These are phyloP conservation scores for Neurospora sp. DNA, from an alignment of 495 filamentous ascomycete species.

Conservation along the genomic window DNA sequence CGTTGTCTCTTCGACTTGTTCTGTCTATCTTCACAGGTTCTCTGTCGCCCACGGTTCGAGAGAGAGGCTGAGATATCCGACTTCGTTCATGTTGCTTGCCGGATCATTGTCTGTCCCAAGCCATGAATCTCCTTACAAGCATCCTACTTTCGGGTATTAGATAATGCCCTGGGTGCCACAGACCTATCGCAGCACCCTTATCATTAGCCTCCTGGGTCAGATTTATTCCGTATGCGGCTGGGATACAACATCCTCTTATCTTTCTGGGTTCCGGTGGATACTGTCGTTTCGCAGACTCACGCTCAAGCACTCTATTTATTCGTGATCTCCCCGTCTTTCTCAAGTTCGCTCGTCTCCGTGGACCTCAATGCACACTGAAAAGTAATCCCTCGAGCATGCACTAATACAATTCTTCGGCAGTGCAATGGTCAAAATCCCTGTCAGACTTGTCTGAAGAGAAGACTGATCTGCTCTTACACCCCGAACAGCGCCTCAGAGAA, in stretches of 20 bases:
- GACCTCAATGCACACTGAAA: background rate
- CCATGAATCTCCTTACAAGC: background rate
- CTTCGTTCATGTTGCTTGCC: background rate
- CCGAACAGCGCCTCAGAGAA: conserved; percentile 24
- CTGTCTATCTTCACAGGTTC: conserved; percentile 5
- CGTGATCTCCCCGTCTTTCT: background rate
- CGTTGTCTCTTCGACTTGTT: conserved; percentile 19
- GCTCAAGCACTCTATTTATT: background rate
- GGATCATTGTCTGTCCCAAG: background rate
- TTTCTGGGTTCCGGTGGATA: background rate
- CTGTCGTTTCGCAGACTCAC: background rate
- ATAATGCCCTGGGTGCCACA: background rate
- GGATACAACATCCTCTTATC: background rate
- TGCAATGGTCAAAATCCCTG: conserved; percentile 65
- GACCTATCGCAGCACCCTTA: background rate
- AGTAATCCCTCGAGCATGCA: background rate
- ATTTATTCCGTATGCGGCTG: background rate
- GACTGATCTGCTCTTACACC: conserved; percentile 43
- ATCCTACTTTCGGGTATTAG: background rate
- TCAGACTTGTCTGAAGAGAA: conserved; percentile 53
- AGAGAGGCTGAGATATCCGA: background rate
- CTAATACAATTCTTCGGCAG: conserved; percentile 17
- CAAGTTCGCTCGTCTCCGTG: background rate
- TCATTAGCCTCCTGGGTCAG: background rate
- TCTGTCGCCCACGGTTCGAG: background rate